phyloP scores from a whole-genome alignment of 2,329 filamentous ascomycete species.

The Ophiostoma quercus region DNA sequence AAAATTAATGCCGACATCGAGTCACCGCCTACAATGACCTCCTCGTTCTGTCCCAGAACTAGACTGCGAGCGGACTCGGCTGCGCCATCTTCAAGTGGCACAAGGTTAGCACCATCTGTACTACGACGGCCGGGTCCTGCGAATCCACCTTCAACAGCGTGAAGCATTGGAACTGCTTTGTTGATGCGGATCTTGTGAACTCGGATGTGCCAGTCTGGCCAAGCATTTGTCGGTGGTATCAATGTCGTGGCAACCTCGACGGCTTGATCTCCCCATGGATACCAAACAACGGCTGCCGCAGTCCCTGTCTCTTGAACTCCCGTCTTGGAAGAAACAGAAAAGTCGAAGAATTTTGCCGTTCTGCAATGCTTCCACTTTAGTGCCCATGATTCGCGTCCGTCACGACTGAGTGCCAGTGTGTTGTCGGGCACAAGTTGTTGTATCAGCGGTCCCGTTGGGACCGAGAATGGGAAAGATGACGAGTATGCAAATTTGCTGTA shows the following conservation, averaged over 20 bases:
- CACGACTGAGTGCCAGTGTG: conserved; percentile 27
- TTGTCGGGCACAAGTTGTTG: conserved; percentile 31
- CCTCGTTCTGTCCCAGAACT: background rate
- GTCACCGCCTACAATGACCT: background rate
- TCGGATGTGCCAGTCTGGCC: conserved; percentile 39
- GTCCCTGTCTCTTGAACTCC: background rate
- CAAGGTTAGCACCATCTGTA: conserved; percentile 17
- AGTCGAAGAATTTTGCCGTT: background rate
- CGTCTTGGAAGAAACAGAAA: background rate
- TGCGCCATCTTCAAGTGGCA: background rate
- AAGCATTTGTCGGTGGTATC: conserved; percentile 33
- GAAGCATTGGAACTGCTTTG: conserved; percentile 14
- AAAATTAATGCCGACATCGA: background rate
- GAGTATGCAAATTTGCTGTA: conserved; percentile 42
- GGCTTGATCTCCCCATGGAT: conserved; percentile 25
- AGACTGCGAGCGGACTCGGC: background rate
- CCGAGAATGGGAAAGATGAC: conserved; percentile 38
- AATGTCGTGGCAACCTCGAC: conserved; percentile 36
- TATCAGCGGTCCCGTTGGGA: conserved; percentile 33
- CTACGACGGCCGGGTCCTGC: conserved; percentile 26
- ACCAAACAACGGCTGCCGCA: conserved; percentile 25
- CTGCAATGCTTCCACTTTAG: conserved; percentile 23
- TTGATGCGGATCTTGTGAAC: conserved; percentile 32
- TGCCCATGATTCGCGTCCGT: conserved; percentile 28
- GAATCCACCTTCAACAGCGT: conserved; percentile 31